phyloP scores from a whole-genome alignment of 164 flowering plant genomes.

The Magnolia sinica region DNA sequence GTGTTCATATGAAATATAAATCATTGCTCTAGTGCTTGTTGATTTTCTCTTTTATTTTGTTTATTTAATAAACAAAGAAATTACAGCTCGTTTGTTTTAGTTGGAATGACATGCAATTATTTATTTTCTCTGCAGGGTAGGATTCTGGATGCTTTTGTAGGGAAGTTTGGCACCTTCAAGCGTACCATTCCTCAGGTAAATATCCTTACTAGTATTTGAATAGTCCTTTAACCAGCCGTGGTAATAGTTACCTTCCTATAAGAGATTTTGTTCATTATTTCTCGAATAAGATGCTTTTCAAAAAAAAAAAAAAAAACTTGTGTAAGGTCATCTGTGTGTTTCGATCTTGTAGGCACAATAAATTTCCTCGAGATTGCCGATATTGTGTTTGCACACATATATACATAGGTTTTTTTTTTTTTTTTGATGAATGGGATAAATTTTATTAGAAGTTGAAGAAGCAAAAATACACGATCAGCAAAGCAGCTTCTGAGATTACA shows the following conservation, averaged over 20 bases:
- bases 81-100: not conserved
- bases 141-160: constrained; percentile 98
- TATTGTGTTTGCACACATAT: too few species aligned
- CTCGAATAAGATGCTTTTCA: not conserved
- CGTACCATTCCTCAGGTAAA: constrained; percentile 94
- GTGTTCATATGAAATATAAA: not conserved
- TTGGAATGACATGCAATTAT: constrained; percentile 1
- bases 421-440: too few species aligned
- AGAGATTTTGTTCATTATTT: not conserved
- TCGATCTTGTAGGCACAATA: too few species aligned
- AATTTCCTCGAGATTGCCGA: too few species aligned
- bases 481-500: too few species aligned
- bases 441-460: too few species aligned
- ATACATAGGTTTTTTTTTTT: too few species aligned
- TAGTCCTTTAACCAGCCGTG: too few species aligned
- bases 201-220: not conserved
- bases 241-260: too few species aligned
- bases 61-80: not conserved
- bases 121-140: constrained; percentile 51
- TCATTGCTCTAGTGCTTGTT: not conserved
- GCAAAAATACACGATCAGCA: too few species aligned
- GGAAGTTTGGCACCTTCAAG: constrained; percentile 94
- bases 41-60: not conserved
- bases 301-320: not conserved
- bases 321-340: too few species aligned